Percentiles rank a stretch among this genome's conserved stretches.
Evolutionary conservation across 2,329 filamentous ascomycete genomes (phyloP).

Genomic region (Alternaria infectoria): DNA sequence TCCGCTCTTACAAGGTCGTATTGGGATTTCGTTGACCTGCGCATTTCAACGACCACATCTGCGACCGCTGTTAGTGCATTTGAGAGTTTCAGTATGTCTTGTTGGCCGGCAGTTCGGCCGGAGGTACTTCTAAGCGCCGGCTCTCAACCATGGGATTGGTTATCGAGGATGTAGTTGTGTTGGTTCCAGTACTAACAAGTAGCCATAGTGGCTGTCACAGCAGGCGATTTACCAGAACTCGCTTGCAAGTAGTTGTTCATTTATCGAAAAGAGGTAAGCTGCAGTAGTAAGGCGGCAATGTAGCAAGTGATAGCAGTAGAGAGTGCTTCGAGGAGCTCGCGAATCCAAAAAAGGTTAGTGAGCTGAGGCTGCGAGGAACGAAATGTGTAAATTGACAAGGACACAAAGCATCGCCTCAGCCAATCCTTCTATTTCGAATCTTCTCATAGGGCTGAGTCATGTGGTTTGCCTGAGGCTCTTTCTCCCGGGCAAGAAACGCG

Average conservation of each 20-base stretch:
- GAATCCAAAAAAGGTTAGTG: not conserved
- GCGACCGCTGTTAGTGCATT: conserved; percentile 12
- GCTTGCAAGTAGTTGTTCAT: not conserved
- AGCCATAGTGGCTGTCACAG: conserved; percentile 3
- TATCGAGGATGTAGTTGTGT: not conserved
- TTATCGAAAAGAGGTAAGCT: not conserved
- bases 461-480: not conserved
- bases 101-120: conserved; percentile 7
- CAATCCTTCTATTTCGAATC: conserved; percentile 2
- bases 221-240: not conserved
- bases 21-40: not conserved
- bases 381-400: not conserved
- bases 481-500: not conserved
- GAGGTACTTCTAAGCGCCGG: conserved; percentile 2
- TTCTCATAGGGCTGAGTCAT: conserved; percentile 5
- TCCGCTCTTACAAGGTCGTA: not conserved
- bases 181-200: not conserved
- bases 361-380: not conserved
- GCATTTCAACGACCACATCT: conserved; percentile 10
- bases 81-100: conserved; percentile 20
- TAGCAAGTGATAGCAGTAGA: not conserved
- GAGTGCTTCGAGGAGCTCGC: not conserved
- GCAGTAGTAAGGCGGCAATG: conserved; percentile 11
- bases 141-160: not conserved
- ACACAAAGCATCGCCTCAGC: not conserved